phyloP scores from a whole-genome alignment of 768 basidiomycete genomes.

The Xanthoconium stramineum region DNA sequence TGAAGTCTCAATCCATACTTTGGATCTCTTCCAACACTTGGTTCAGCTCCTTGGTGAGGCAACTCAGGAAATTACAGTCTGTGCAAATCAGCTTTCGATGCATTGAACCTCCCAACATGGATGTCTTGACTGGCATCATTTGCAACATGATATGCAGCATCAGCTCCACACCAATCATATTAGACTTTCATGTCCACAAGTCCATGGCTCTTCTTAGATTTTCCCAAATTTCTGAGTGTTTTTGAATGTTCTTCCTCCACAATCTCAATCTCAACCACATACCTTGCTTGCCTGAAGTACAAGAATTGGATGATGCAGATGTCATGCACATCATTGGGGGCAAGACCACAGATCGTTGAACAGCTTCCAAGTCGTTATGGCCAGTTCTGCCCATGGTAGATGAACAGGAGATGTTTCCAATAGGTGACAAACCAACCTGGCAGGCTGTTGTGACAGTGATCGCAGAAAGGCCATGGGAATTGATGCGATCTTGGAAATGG shows the following conservation, averaged over 20 bases:
- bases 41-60: not conserved
- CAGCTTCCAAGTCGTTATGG: not conserved
- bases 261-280: not conserved
- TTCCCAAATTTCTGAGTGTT: not conserved
- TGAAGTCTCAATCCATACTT: not conserved
- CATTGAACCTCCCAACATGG: constrained; percentile 9
- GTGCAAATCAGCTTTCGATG: not conserved
- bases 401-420: not conserved
- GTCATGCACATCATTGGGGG: not conserved
- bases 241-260: not conserved
- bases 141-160: constrained; percentile 4
- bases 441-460: not conserved
- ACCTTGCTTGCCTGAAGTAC: not conserved
- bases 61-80: not conserved
- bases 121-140: constrained; percentile 5
- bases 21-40: no score
- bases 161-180: not conserved
- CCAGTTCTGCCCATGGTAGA: not conserved
- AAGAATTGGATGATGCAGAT: not conserved
- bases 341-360: not conserved
- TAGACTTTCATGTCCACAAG: not conserved
- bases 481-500: not conserved
- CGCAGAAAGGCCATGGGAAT: not conserved
- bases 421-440: not conserved
- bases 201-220: not conserved